Evolutionary conservation across 2,329 filamentous ascomycete genomes (phyloP).

Genomic region (Emergomyces pasteurianus): DNA sequence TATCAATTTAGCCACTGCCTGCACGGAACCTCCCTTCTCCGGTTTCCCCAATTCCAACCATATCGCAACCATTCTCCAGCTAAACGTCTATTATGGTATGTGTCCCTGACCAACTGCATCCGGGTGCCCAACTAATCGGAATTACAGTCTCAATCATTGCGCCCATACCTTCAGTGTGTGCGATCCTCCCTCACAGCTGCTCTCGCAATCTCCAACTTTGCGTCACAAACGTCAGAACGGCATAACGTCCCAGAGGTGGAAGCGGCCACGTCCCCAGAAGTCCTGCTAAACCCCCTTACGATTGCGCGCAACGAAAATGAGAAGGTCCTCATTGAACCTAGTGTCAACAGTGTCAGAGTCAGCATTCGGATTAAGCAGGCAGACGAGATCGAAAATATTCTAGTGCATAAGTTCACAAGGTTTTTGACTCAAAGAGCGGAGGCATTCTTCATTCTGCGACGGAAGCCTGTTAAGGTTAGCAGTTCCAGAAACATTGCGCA

Average conservation of each 20-base stretch:
- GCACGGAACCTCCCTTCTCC: not conserved
- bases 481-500: not conserved
- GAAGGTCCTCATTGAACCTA: constrained; percentile 88
- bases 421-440: constrained; percentile 95
- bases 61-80: not conserved
- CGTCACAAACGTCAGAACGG: constrained; percentile 87
- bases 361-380: constrained; percentile 99
- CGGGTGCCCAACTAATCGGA: constrained; percentile 3
- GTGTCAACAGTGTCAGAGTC: constrained; percentile 91
- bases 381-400: constrained; percentile 94
- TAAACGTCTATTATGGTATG: constrained; percentile 9
- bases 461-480: constrained; percentile 84
- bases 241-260: constrained; percentile 98
- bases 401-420: constrained; percentile 96
- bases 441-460: constrained; percentile 88
- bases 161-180: constrained; percentile 92
- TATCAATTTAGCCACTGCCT: not conserved
- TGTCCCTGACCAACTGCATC: not conserved
- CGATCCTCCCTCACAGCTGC: constrained; percentile 88
- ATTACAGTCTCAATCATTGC: constrained; percentile 78
- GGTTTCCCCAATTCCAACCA: not conserved
- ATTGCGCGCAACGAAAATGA: constrained; percentile 95
- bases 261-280: constrained; percentile 82
- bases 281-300: constrained; percentile 79
- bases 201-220: constrained; percentile 90